Base-by-base conservation (phyloP, 345 rosid genomes). In the Aquilaria yunnanensis region DNA sequence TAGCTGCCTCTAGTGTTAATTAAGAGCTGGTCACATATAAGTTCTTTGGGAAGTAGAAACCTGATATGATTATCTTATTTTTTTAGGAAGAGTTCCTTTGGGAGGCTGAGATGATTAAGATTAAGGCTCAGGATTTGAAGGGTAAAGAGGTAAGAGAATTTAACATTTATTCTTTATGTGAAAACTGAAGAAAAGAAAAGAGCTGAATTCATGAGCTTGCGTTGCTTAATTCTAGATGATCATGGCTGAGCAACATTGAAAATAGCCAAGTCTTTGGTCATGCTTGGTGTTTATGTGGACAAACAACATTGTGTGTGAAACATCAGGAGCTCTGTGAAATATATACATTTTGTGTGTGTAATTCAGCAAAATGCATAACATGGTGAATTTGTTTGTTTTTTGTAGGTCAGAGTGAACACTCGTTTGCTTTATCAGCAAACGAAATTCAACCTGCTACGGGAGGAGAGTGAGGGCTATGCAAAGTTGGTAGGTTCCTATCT, bases 391-490 rank as follows among this genome's bases (percentile, higher is more conserved):
- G 30, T 48, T 32, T 76, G 12, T 56, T 72, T 66, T 55, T 73
- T 77, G 65, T 85, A 94, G 99, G 99, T 94, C 72, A 87, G 99
- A 71, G 85, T 94, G 62, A 94, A 94, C 75, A 94, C 99, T 53
- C 99, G 97, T 49, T 89, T 94, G 71, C 93, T 91, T 61, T 94
- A 94, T 78, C 99, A 94, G 75, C 99, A 95, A 78, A 89, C 99
- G 51, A 95, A 95, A 72, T 95, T 95, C 77, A 95, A 95, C 74
- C 86, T 95, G 75, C 88, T 90, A 66, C 88, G 99, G 14, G 99
- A 95, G 78, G 99, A 95, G 78, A 95, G 96, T 34, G 99, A 95
- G 76, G 99, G 99, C 76, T 95, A 95, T 77, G 99, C 99, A 52
- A 95, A 95, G 78, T 78, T 95, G 99, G 97, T 94, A 79, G 12